Percentiles rank a stretch among this genome's conserved stretches.
phyloP scores from a whole-genome alignment of 768 basidiomycete species.

The Auriscalpium vulgare region DNA sequence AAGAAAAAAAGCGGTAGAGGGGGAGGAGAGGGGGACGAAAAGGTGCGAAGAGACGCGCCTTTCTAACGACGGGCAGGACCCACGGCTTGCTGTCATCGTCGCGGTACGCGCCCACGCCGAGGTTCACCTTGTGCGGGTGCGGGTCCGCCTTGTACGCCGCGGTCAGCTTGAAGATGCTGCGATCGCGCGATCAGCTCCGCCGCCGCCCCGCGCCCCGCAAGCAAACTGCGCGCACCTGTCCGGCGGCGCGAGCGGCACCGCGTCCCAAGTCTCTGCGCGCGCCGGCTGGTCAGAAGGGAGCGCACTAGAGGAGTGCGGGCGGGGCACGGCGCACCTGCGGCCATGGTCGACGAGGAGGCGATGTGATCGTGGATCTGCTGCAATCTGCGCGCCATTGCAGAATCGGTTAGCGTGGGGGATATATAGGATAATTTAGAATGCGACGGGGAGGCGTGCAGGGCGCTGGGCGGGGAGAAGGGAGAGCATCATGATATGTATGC shows the following conservation, averaged over 20 bases:
- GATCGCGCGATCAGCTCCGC: constrained; percentile 4
- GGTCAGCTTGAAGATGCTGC: constrained; percentile 85
- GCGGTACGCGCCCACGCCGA: constrained; percentile 90
- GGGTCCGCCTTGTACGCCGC: constrained; percentile 81
- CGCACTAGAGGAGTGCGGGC: neutral
- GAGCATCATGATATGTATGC: no score
- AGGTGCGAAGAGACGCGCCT: constrained; percentile 47
- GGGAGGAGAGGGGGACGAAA: constrained; percentile 1
- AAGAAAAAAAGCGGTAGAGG: neutral
- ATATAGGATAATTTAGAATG: neutral
- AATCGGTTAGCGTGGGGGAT: constrained; percentile 3
- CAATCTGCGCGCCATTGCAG: constrained; percentile 48
- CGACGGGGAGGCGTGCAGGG: neutral
- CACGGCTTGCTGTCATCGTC: constrained; percentile 85
- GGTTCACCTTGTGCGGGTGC: constrained; percentile 73
- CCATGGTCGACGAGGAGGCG: constrained; percentile 14
- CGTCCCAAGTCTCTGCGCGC: constrained; percentile 59
- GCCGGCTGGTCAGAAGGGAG: constrained; percentile 6
- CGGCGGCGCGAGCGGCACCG: constrained; percentile 76
- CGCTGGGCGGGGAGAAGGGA: no score
- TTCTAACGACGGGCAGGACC: constrained; percentile 87
- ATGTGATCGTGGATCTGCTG: constrained; percentile 54
- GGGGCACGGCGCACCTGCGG: constrained; percentile 38
- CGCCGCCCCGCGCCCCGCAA: neutral
- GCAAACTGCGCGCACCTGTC: constrained; percentile 50